A percentile compares a stretch with the other conserved stretches of the same genome.
These are phyloP conservation scores for Kwoniella shandongensis DNA, from an alignment of 768 basidiomycete genomes.

Conservation along the genomic window DNA sequence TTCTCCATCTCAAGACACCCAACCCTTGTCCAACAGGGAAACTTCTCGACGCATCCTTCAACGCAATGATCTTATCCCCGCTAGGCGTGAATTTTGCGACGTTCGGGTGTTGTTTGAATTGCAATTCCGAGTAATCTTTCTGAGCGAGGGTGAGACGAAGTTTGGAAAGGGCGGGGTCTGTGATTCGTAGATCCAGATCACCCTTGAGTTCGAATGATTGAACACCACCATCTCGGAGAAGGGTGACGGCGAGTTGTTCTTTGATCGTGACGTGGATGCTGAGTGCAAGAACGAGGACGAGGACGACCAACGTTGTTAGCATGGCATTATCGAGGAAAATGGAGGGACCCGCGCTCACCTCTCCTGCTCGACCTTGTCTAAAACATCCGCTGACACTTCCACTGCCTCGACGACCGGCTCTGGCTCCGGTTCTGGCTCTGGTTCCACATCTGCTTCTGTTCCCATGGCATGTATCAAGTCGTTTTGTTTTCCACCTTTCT, in stretches of 20 bases:
- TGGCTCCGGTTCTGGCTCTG: conserved; percentile 46
- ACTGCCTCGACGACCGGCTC: conserved; percentile 55
- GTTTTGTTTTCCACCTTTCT: conserved; percentile 85
- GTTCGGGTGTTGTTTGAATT: conserved; percentile 97
- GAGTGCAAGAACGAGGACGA: conserved; percentile 23
- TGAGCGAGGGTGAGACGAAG: conserved; percentile 66
- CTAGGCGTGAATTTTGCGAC: conserved; percentile 73
- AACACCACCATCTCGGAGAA: conserved; percentile 87
- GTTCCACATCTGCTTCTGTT: conserved; percentile 59
- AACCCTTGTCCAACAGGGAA: conserved; percentile 85
- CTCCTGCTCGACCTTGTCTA: conserved; percentile 73
- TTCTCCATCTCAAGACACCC: conserved; percentile 89
- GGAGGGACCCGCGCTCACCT: conserved; percentile 59
- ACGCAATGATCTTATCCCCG: conserved; percentile 65
- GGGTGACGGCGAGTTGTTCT: conserved; percentile 74
- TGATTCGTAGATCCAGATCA: conserved; percentile 86
- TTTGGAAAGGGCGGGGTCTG: conserved; percentile 71
- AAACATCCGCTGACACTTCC: conserved; percentile 51
- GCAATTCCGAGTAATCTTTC: conserved; percentile 63
- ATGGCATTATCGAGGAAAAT: not conserved
- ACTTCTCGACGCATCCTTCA: conserved; percentile 76
- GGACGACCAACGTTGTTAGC: not conserved
- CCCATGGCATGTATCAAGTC: conserved; percentile 86
- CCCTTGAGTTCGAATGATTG: conserved; percentile 88
- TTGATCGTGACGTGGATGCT: conserved; percentile 85